Evolutionary conservation across 768 basidiomycete genomes (phyloP).

Genomic region (Lentinula aciculospora): DNA sequence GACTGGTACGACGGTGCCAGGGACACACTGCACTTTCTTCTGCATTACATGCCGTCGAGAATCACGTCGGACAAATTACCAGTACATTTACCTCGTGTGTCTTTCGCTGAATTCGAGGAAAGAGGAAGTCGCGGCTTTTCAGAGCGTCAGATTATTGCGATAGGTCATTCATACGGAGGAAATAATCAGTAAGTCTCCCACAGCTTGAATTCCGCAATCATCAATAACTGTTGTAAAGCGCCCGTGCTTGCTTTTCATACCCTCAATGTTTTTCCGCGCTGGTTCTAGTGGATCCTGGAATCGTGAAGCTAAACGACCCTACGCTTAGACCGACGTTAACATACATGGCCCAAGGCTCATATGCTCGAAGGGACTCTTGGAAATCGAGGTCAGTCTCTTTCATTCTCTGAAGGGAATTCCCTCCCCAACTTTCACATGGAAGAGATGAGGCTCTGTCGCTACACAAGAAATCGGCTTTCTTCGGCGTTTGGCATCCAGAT

Average conservation of each 20-base stretch:
- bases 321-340: constrained; percentile 10
- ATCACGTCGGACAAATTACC: constrained; percentile 34
- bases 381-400: neutral
- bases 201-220: neutral
- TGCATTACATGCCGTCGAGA: constrained; percentile 56
- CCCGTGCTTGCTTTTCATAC: constrained; percentile 55
- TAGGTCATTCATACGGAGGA: constrained; percentile 89
- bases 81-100: constrained; percentile 44
- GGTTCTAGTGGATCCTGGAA: constrained; percentile 76
- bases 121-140: constrained; percentile 46
- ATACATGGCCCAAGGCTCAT: constrained; percentile 35
- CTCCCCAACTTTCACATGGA: constrained; percentile 4
- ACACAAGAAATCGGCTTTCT: constrained; percentile 58
- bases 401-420: neutral
- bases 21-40: constrained; percentile 73
- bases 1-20: constrained; percentile 77
- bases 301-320: constrained; percentile 27
- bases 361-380: constrained; percentile 62
- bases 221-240: constrained; percentile 25
- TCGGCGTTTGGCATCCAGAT: constrained; percentile 60
- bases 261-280: constrained; percentile 69
- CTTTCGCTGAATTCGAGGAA: constrained; percentile 30
- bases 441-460: constrained; percentile 56
- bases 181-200: constrained; percentile 69
- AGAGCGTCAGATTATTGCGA: constrained; percentile 49